These are phyloP conservation scores for Eucalyptus fibrosa DNA, from an alignment of 345 rosid species.

Conservation along the genomic window DNA sequence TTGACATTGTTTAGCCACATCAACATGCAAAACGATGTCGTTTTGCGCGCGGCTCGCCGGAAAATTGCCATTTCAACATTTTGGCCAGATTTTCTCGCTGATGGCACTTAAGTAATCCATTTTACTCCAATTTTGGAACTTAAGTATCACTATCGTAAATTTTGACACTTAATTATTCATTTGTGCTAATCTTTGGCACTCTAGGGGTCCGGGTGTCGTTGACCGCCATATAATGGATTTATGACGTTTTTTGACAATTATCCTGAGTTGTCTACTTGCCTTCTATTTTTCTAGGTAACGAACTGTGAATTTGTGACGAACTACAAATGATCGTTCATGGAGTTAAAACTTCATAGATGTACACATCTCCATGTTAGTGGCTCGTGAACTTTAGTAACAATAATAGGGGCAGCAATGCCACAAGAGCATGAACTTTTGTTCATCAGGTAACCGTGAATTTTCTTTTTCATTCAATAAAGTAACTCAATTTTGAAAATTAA, in stretches of 20 bases:
- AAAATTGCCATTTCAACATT: too few relatives aligned
- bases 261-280: background rate
- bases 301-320: background rate
- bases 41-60: too few relatives aligned
- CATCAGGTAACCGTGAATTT: too few relatives aligned
- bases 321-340: background rate
- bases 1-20: too few relatives aligned
- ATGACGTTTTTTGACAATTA: background rate
- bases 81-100: too few relatives aligned
- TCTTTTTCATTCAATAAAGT: too few relatives aligned
- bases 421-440: background rate
- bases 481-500: background rate
- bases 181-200: too few relatives aligned
- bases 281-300: background rate
- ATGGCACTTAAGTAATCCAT: too few relatives aligned
- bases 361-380: background rate
- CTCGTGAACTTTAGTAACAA: background rate
- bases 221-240: background rate
- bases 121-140: rapidly evolving
- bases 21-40: too few relatives aligned
- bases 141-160: too few relatives aligned
- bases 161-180: too few relatives aligned
- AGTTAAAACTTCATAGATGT: background rate
- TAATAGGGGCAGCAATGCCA: background rate
- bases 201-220: background rate